These are phyloP conservation scores for Aaosphaeria pasadenensis DNA, from an alignment of 2,329 filamentous ascomycete species.

Conservation along the genomic window DNA sequence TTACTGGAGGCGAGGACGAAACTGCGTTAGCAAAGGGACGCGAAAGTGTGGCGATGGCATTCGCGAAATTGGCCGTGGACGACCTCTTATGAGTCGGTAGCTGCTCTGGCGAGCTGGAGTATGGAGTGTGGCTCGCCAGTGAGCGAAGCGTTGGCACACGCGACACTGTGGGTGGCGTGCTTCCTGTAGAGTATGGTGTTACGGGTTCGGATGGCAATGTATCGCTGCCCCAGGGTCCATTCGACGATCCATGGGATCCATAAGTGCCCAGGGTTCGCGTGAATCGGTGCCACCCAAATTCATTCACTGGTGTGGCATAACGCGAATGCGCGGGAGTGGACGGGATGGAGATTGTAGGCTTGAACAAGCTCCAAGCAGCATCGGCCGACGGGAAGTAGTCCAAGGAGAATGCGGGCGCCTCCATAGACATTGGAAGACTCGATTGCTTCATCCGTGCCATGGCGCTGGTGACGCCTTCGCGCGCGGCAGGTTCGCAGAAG, in stretches of 20 bases:
- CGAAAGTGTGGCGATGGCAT: constrained; percentile 38
- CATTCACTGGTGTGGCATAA: constrained; percentile 25
- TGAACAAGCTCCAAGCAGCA: constrained; percentile 43
- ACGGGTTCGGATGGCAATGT: constrained; percentile 42
- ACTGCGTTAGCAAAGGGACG: constrained; percentile 38
- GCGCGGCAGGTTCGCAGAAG: constrained; percentile 49
- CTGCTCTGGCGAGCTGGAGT: constrained; percentile 42
- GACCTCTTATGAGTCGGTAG: constrained; percentile 29
- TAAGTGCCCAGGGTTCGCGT: constrained; percentile 36
- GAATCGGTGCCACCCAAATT: constrained; percentile 29
- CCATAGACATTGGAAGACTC: constrained; percentile 40
- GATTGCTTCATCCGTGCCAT: constrained; percentile 35
- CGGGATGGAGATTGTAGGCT: constrained; percentile 33
- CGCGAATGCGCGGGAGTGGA: constrained; percentile 30
- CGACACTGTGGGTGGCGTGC: constrained; percentile 49
- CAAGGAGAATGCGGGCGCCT: constrained; percentile 45
- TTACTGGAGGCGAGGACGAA: constrained; percentile 37
- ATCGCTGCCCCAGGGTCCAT: constrained; percentile 48
- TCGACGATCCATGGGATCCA: constrained; percentile 50
- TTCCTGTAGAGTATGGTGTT: constrained; percentile 52
- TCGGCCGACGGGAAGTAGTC: constrained; percentile 47
- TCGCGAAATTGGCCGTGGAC: constrained; percentile 37
- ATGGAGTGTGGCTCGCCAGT: constrained; percentile 38
- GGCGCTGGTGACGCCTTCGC: constrained; percentile 37
- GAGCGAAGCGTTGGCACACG: constrained; percentile 38